Evolutionary conservation across 345 rosid genomes (phyloP), one percentile per base, ranked within the genome.

Genomic region (Alliaria petiolata): DNA sequence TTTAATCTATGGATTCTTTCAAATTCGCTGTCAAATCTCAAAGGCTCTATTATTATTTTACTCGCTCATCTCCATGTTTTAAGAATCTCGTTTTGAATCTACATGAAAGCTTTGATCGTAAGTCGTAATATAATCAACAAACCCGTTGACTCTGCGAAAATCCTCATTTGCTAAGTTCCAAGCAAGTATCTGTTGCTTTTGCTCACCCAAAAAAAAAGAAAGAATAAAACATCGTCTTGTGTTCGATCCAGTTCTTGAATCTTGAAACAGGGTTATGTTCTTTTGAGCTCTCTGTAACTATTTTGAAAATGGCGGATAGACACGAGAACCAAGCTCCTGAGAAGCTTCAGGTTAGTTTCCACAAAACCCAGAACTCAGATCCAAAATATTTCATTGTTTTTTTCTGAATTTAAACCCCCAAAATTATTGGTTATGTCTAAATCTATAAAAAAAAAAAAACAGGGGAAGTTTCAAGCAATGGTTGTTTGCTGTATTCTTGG

Each of bases 401-500:
- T 22, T 22, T 22, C 25, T 22, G 25, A 22, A 22, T 22, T 22
- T 1, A 22, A 26, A n/a, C n/a, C n/a, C 39, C 11, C 12, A 10
- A 10, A 11, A 5, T 10, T 61, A 15, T 43, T 61, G 39, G 43
- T 44, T 57, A 17, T 17, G 53, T 44, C 46, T 69, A 8, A 33
- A 38, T 36, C 11, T 6, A n/a, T 6, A 22, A 22, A 22, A 22
- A 22, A 22, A 22, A 22, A 20, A 19, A 69, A 59, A 35, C 84
- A 88, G 93, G 98, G 96, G 61, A 90, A 81, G 73, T 65, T 6
- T 67, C 76, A 81, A 65, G 98, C 95, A 39, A 55, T 71, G 57
- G 65, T 78, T 0, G 78, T 85, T 52, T 91, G 99, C 61, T 88
- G 91, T 88, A 26, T 89, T 72, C 90, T 89, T 34, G 98, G 99